Percentiles rank a stretch among this genome's conserved stretches.
Evolutionary conservation across 2,329 filamentous ascomycete species (phyloP).

Genomic region (Drechmeria coniospora): DNA sequence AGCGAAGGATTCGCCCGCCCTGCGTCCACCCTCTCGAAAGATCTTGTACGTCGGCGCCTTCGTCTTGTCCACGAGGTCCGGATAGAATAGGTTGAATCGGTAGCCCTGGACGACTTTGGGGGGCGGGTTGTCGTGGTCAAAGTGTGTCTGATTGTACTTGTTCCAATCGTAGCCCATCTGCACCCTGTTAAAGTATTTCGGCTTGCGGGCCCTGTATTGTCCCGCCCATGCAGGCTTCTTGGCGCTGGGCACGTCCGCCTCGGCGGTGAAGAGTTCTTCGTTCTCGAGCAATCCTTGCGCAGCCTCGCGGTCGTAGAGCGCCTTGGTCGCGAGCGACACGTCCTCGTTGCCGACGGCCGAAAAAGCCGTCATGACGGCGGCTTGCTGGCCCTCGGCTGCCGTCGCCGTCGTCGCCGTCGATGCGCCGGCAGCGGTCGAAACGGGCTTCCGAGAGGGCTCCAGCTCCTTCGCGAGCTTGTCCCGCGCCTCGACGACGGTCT

Average conservation of each 20-base stretch:
- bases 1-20: slow-evolving; percentile 81
- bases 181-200: slow-evolving; percentile 92
- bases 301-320: slow-evolving; percentile 81
- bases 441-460: slow-evolving; percentile 13
- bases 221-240: slow-evolving; percentile 63
- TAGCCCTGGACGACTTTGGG: slow-evolving; percentile 98
- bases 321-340: slow-evolving; percentile 74
- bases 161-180: slow-evolving; percentile 99
- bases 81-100: slow-evolving; percentile 99
- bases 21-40: slow-evolving; percentile 78
- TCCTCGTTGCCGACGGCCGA: slow-evolving; percentile 45
- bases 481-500: slow-evolving; percentile 57
- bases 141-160: slow-evolving; percentile 99
- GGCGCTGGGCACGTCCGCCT: slow-evolving; percentile 54
- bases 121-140: slow-evolving; percentile 94
- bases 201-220: slow-evolving; percentile 80
- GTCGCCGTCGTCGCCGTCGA: neutral
- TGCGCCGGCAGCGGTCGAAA: too few species aligned
- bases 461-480: slow-evolving; percentile 49
- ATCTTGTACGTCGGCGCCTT: slow-evolving; percentile 95
- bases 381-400: neutral
- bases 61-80: slow-evolving; percentile 85
- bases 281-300: slow-evolving; percentile 83
- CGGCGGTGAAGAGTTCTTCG: slow-evolving; percentile 86
- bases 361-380: neutral